phyloP scores from a whole-genome alignment of 2,329 filamentous ascomycete genomes.

The Hypoxylon sp. region DNA sequence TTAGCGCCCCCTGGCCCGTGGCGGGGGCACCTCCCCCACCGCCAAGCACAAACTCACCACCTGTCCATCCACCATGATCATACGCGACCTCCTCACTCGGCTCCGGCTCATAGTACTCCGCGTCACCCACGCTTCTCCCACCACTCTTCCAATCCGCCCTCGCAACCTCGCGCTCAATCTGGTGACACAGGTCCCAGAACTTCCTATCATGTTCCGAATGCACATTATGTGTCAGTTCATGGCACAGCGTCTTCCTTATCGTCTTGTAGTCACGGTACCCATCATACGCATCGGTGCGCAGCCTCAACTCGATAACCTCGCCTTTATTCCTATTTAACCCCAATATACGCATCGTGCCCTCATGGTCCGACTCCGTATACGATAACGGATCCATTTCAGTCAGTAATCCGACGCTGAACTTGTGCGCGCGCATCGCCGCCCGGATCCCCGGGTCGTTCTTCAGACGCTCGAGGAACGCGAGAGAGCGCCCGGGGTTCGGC shows the following conservation, averaged over 20 bases:
- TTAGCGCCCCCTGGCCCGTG: constrained; percentile 63
- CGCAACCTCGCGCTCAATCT: constrained; percentile 90
- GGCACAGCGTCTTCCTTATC: constrained; percentile 91
- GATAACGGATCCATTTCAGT: constrained; percentile 95
- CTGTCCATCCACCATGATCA: constrained; percentile 82
- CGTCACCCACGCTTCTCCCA: constrained; percentile 75
- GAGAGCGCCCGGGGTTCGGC: constrained; percentile 78
- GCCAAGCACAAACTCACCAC: constrained; percentile 82
- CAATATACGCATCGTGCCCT: constrained; percentile 79
- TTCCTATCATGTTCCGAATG: constrained; percentile 84
- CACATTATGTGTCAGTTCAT: constrained; percentile 95
- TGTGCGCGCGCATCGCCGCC: constrained; percentile 84
- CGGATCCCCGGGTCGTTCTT: constrained; percentile 88
- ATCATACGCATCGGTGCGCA: constrained; percentile 94
- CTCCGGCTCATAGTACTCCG: constrained; percentile 71
- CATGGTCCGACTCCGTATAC: constrained; percentile 79
- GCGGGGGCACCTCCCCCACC: constrained; percentile 56
- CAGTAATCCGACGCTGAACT: constrained; percentile 85
- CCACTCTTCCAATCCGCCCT: constrained; percentile 81
- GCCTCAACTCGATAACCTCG: constrained; percentile 88
- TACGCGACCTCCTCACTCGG: constrained; percentile 67
- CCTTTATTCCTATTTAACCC: constrained; percentile 90
- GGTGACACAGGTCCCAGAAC: constrained; percentile 90
- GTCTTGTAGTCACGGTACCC: constrained; percentile 94
- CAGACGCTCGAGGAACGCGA: constrained; percentile 79